Evolutionary conservation across 2,329 filamentous ascomycete species (phyloP), one percentile per base, ranked within the genome.

Genomic region (Beauveria sp.): DNA sequence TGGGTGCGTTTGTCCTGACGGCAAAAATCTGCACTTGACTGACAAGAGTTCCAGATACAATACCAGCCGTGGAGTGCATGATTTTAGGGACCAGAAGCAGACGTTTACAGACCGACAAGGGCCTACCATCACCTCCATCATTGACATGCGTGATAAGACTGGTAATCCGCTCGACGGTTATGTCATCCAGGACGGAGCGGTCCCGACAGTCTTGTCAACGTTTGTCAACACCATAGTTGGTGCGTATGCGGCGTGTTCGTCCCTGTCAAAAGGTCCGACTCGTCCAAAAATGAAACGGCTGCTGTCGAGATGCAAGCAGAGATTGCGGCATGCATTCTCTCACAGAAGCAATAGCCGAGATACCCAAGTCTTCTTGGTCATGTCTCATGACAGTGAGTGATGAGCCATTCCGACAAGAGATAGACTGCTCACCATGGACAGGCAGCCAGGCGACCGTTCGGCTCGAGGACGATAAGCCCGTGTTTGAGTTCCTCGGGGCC

Each of bases 311-410:
- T 55, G 42, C 24, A 57, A 47, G 54, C 16, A 45, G 38, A 22
- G 28, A n/a, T 20, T 57, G n/a, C 43, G 16, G 20, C 40, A 75
- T 83, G 68, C 81, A 81, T 8, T 55, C 58, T 59, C 26, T 59
- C 63, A 1, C 58, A 43, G 14, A 67, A 65, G 45, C 49, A 63
- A 0, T 58, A 62, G 45, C 53, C 42, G 45, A 20, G 38, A 30
- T 69, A 89, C 85, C 0, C 82, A 86, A 62, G 78, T 85, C 0
- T 89, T 87, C 68, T 76, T 89, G 4, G 78, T 88, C 68, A 87
- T 88, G 84, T 84, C 81, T 1, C 85, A 88, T 66, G 86, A 88
- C 65, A 84, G 80, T 75, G 74, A 68, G 74, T 68, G 5, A 24
- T 46, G 14, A 8, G 9, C 26, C 10, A 34, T 47, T 24, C 43